These are phyloP conservation scores for Arthroderma sp. DNA, from an alignment of 2,329 filamentous ascomycete species.

Conservation along the genomic window DNA sequence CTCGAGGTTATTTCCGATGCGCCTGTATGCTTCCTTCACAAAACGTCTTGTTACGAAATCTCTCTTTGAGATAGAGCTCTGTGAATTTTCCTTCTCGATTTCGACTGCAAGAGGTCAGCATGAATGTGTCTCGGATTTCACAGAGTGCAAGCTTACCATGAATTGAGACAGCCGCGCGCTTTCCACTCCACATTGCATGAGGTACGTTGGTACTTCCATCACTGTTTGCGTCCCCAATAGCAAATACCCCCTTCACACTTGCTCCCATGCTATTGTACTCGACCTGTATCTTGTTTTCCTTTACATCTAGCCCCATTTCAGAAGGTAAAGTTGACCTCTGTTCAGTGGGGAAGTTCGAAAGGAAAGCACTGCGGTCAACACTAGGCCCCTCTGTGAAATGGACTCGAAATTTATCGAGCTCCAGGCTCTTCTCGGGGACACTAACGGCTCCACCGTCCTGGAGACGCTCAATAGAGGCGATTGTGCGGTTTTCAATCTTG, in stretches of 20 bases:
- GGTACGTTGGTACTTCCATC: constrained; percentile 49
- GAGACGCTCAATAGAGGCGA: constrained; percentile 37
- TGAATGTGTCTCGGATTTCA: too few species aligned
- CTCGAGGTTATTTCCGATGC: constrained; percentile 1
- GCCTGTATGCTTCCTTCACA: not conserved
- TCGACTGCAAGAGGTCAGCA: not conserved
- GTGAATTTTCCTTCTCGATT: not conserved
- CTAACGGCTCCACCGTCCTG: constrained; percentile 19
- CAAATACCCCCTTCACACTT: constrained; percentile 43
- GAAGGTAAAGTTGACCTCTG: constrained; percentile 38
- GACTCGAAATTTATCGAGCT: constrained; percentile 44
- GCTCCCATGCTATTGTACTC: constrained; percentile 37
- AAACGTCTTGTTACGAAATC: not conserved
- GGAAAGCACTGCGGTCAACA: constrained; percentile 39
- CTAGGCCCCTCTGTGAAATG: constrained; percentile 36
- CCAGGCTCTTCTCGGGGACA: constrained; percentile 22
- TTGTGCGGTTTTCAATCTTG: constrained; percentile 43
- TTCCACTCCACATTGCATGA: constrained; percentile 47
- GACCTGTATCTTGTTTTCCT: constrained; percentile 31
- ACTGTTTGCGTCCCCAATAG: constrained; percentile 47
- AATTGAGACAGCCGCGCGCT: constrained; percentile 43
- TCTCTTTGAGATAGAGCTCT: not conserved
- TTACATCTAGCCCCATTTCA: constrained; percentile 36
- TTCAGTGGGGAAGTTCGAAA: constrained; percentile 36
- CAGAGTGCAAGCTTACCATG: constrained; percentile 35